Base-by-base conservation (phyloP, 345 rosid genomes). In the Microthlaspi erraticum region DNA sequence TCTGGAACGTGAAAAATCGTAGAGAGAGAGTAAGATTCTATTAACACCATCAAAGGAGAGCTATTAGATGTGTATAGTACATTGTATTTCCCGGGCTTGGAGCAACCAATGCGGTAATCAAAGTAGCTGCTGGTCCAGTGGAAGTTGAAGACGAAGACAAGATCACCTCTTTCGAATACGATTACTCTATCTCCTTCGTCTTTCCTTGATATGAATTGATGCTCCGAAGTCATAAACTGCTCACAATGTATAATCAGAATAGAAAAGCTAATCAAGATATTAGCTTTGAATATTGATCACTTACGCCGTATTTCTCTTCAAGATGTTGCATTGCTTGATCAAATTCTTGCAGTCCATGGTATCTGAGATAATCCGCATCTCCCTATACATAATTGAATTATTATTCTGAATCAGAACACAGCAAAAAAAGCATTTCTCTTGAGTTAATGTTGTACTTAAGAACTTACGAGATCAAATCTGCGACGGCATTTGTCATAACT, bases 321-420 rank as follows among this genome's bases (percentile, higher is more conserved):
- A 87, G 58, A 80, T 91, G 94, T 65, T 93, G 98, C 97, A 93
- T 93, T 51, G 92, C 96, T 80, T n/a, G 83, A 79, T 93, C 97
- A 77, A 93, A 93, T 80, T 93, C 94, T 87, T 86, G 96, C 87
- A 93, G 66, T 73, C 98, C 94, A 2, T 1, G 81, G 76, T 93
- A 93, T 75, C 92, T 84, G 36, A 93, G 84, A 84, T 77, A 89
- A 0, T 78, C 77, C 2, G 98, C 96, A 79, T 93, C 92, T 17
- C 97, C 97, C 97, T 93, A 73, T n/a, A n/a, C n/a, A n/a, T 38
- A 34, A 16, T 52, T 26, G 66, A 45, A 59, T 13, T 3, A 6
- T 71, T 51, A 42, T 50, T 20, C 11, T 56, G 8, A 49, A 31
- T 75, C 53, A 69, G 60, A 69, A 38, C 52, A 68, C 60, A 56